Evolutionary conservation across 139 green algal genomes (phyloP), one percentile per base, ranked within the genome.

Genomic region (Axilococcus clingmanii): DNA sequence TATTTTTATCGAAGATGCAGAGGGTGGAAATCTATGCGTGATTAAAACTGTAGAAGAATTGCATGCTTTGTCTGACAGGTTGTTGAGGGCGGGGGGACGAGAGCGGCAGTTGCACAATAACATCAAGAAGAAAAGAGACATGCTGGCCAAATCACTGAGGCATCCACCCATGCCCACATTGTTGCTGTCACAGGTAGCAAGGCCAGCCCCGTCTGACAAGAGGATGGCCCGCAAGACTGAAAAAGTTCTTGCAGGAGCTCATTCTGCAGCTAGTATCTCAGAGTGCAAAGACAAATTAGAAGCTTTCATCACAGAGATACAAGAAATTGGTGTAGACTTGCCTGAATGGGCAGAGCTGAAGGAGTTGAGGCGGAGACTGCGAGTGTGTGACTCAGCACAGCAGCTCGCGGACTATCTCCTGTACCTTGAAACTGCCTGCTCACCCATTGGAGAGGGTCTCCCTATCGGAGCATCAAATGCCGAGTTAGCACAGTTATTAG

Each of bases 11-110:
- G 62, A 78, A 55, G 27, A 51, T 36, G 40, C 46, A 4, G 64
- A 69, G 24, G 68, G 65, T 6, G 15, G 7, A 3, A 20, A 19
- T 7, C 28, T 74, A 22, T 59, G 42, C 0, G 27, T 44, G 14
- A 48, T 84, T 31, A 54, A 42, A 33, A 56, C 32, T 15, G 40
- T 43, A 17, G 50, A 58, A 14, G 41, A 79, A 53, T 50, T 86
- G 45, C 65, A 80, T 32, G 51, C 47, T 25, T 30, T 82, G 33
- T 40, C 73, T 20, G 27, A n/a, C 1, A 30, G 31, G 16, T 62
- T 77, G 14, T 76, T 76, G 43, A 28, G 52, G 56, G 59, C 71
- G 16, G 78, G 79, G 1, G 35, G 68, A 8, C 62, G 72, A 0
- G 79, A 88, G 59, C 47, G 51, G 2, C 61, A 57, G 31, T 62